These are phyloP conservation scores for Pezicula neosporulosa DNA, from an alignment of 2,329 filamentous ascomycete species.

Conservation along the genomic window DNA sequence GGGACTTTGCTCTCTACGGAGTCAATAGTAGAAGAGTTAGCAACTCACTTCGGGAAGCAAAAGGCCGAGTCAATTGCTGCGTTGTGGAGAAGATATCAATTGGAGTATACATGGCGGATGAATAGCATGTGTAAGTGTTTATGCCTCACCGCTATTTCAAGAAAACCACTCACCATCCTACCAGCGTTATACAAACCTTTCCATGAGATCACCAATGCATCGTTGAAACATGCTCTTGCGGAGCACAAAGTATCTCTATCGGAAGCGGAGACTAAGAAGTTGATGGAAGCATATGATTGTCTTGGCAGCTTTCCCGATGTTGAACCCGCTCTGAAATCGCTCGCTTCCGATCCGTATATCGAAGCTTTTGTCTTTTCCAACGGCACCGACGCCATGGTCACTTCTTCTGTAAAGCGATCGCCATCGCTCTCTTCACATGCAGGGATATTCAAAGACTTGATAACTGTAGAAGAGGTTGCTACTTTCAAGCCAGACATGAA, in stretches of 20 bases:
- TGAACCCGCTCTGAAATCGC: constrained; percentile 40
- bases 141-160: background rate
- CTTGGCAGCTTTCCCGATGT: constrained; percentile 66
- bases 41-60: constrained; percentile 52
- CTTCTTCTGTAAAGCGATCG: constrained; percentile 54
- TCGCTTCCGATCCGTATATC: constrained; percentile 39
- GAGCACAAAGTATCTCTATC: constrained; percentile 48
- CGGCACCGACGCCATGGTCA: constrained; percentile 61
- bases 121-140: constrained; percentile 66
- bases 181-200: constrained; percentile 61
- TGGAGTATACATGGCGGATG: constrained; percentile 75
- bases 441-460: constrained; percentile 45
- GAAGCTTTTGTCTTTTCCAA: constrained; percentile 66
- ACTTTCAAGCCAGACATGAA: constrained; percentile 64
- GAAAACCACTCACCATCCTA: background rate
- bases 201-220: constrained; percentile 55
- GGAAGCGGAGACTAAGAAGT: constrained; percentile 36
- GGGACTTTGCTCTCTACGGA: constrained; percentile 71
- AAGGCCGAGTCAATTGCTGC: constrained; percentile 53
- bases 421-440: constrained; percentile 48
- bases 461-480: constrained; percentile 57
- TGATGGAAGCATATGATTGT: constrained; percentile 63
- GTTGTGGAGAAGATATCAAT: constrained; percentile 65
- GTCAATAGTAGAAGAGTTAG: constrained; percentile 60
- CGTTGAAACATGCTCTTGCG: constrained; percentile 61